phyloP scores from a whole-genome alignment of 306 rosid genomes.

The Carpinus viminea region DNA sequence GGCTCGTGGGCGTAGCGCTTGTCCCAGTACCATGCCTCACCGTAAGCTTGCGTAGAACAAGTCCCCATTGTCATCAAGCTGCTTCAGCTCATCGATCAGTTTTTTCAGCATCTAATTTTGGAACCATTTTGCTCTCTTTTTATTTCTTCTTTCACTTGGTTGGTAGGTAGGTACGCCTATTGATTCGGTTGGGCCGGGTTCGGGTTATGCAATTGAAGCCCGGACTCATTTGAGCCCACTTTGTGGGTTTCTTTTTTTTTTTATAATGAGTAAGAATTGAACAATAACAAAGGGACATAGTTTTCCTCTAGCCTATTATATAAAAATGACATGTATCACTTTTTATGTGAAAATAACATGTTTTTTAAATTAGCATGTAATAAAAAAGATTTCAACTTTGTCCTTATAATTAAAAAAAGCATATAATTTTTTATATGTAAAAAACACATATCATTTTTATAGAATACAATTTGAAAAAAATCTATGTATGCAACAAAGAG shows the following conservation, averaged over 20 bases:
- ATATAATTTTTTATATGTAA: too few species aligned
- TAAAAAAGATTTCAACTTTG: too few species aligned
- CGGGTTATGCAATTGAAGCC: not conserved
- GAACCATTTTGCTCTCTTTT: not conserved
- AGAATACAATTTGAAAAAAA: too few species aligned
- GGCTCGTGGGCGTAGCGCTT: constrained; percentile 75
- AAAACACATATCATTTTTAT: too few species aligned
- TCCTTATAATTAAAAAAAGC: too few species aligned
- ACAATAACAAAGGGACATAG: too few species aligned
- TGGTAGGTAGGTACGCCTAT: not conserved
- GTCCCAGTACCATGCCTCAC: constrained; percentile 90
- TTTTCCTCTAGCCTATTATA: too few species aligned
- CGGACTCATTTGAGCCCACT: not conserved
- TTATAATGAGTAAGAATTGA: too few species aligned
- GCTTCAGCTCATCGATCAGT: not conserved
- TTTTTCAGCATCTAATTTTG: not conserved
- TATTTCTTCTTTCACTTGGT: not conserved
- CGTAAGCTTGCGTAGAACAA: constrained; percentile 66
- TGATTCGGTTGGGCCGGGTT: not conserved
- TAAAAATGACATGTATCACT: too few species aligned
- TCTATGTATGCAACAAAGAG: too few species aligned
- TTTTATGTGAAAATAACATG: too few species aligned
- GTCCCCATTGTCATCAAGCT: constrained; percentile 33
- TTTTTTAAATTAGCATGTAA: too few species aligned
- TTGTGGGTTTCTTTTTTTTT: not conserved